Evolutionary conservation across 2,329 filamentous ascomycete genomes (phyloP), one percentile per base, ranked within the genome.

Genomic region (Colletotrichum sp.): DNA sequence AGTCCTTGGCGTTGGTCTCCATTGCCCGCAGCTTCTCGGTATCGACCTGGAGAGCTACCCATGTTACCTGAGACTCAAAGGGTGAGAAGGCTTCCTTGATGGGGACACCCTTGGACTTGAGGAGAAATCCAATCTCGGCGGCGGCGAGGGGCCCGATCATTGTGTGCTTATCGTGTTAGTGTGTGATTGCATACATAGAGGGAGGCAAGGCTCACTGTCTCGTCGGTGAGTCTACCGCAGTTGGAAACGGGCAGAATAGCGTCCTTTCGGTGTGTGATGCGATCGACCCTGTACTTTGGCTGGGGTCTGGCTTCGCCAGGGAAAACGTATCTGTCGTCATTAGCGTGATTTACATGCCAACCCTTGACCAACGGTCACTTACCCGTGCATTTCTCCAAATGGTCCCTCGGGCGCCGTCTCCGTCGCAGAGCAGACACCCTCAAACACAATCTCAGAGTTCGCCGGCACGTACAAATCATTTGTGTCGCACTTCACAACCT

Each of bases 21-120:
- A 91, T 87, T 10, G 87, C 85, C 34, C 89, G 88, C 10, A 93
- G 85, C 79, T 89, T 89, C 7, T 86, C 83, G 2, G 87, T 89
- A 79, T 93, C 91, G 26, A 92, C 87, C 73, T 91, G 87, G 78
- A 93, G 77, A 0, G 82, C 87, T 1, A 84, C 83, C 88, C 88
- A 90, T 1, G 85, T 89, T 0, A 86, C 87, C 71, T 88, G 86
- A 0, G 86, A 83, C 73, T 88, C 86, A 64, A 88, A 86, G 0
- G 86, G 87, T 0, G 86, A 76, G 75, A 85, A 87, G 2, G 84
- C 84, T 14, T 89, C 85, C 5, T 78, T 85, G 67, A 90, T 81
- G 0, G 88, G 88, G 3, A 90, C 80, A 2, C 80, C 82, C 8
- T 81, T 76, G 13, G 81, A 77, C 73, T 85, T 81, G 64, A 80